Evolutionary conservation across 2,329 filamentous ascomycete species (phyloP).

Genomic region (Colletotrichum noveboracense): DNA sequence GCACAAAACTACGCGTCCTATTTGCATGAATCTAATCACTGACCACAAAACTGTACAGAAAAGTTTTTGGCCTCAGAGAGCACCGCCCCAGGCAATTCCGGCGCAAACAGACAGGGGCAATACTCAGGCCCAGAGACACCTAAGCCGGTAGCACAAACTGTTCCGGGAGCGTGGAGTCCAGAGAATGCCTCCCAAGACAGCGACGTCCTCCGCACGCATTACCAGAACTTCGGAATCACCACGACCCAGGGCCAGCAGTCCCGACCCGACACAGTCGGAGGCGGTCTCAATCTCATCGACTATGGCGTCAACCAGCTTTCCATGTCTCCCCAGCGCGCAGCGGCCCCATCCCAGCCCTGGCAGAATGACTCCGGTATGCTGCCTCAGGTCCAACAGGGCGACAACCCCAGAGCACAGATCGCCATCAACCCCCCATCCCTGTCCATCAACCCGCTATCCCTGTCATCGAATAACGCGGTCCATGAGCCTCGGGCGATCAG

Average conservation of each 20-base stretch:
- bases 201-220: not conserved
- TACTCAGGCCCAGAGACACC: not conserved
- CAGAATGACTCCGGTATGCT: not conserved
- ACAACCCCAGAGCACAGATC: not conserved
- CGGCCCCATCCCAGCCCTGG: not conserved
- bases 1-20: not conserved
- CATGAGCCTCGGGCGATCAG: not conserved
- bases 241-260: not conserved
- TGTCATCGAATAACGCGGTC: not conserved
- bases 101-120: not conserved
- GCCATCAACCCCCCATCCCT: not conserved
- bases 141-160: not conserved
- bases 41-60: not conserved
- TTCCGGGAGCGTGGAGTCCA: not conserved
- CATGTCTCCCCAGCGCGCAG: not conserved
- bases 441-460: not conserved
- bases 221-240: not conserved
- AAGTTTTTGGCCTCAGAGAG: not conserved
- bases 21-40: not conserved
- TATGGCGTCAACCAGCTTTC: not conserved
- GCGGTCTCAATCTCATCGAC: not conserved
- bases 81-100: not conserved
- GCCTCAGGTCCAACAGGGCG: not conserved
- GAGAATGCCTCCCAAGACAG: not conserved
- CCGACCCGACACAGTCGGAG: not conserved